Conservation (phyloP, 305 asterid species). For the Fraxinus ornus region DNA sequence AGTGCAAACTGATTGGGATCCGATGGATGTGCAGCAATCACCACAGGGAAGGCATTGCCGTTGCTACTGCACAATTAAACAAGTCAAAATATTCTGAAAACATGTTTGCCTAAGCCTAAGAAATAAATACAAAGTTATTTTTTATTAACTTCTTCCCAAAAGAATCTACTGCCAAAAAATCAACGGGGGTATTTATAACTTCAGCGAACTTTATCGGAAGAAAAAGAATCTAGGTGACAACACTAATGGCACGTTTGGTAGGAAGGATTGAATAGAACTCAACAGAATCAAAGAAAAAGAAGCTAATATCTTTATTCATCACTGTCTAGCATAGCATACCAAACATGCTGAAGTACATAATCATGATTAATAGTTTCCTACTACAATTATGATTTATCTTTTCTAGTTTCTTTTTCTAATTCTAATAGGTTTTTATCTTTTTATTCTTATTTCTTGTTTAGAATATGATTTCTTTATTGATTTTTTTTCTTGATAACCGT, state of each 20-base stretch:
- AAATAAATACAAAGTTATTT: background rate
- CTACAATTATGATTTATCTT: too few relatives aligned
- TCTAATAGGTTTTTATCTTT: too few relatives aligned
- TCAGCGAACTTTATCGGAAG: background rate
- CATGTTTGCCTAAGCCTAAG: background rate
- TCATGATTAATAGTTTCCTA: too few relatives aligned
- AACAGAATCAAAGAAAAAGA: background rate
- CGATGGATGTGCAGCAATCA: conserved; percentile 84
- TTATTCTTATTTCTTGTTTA: too few relatives aligned
- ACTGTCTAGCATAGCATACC: background rate
- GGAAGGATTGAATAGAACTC: background rate
- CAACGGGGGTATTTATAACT: background rate
- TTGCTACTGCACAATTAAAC: conserved; percentile 20
- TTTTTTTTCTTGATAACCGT: too few relatives aligned
- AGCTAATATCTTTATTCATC: background rate
- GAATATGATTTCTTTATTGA: too few relatives aligned
- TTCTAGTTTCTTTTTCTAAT: too few relatives aligned
- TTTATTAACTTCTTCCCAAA: background rate
- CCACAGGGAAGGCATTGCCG: conserved; percentile 58
- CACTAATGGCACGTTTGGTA: background rate
- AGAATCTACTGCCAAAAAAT: background rate
- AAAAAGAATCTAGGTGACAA: background rate
- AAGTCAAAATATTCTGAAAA: background rate
- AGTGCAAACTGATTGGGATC: conserved; percentile 83
- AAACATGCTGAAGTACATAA: background rate